phyloP scores from a whole-genome alignment of 371 early-diverging fungal genomes.

The Apophysomyces trapeziformis region DNA sequence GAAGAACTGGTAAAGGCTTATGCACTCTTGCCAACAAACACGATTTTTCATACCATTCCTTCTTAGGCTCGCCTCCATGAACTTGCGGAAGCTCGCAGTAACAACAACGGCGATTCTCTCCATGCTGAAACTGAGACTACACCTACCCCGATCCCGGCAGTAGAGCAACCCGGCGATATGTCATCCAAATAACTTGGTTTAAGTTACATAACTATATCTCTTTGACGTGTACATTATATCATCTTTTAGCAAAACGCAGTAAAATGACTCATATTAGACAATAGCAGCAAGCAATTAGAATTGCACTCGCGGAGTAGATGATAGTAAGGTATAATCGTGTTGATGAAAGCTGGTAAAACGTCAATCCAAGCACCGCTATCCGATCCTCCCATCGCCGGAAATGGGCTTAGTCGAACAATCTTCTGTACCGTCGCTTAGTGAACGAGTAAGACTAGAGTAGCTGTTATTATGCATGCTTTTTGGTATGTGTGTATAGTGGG shows the following conservation, averaged over 20 bases:
- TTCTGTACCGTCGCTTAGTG: too few species aligned
- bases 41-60: neutral
- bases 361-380: too few species aligned
- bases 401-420: too few species aligned
- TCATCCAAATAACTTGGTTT: neutral
- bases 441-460: too few species aligned
- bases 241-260: neutral
- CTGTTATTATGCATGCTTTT: too few species aligned
- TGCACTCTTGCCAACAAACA: neutral
- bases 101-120: conserved; percentile 11
- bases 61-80: conserved; percentile 30
- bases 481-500: too few species aligned
- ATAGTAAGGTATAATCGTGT: too few species aligned
- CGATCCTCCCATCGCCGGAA: too few species aligned
- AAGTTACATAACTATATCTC: neutral
- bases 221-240: conserved; percentile 3
- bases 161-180: conserved; percentile 33
- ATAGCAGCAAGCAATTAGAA: too few species aligned
- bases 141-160: conserved; percentile 44
- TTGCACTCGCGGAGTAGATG: too few species aligned
- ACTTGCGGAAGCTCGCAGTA: conserved; percentile 15
- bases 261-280: conserved; percentile 5
- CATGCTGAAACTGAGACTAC: conserved; percentile 51
- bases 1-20: conserved; percentile 46
- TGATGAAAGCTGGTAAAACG: too few species aligned